Conservation (phyloP, 2,329 filamentous ascomycete species). For the Rutstroemia sp. region DNA sequence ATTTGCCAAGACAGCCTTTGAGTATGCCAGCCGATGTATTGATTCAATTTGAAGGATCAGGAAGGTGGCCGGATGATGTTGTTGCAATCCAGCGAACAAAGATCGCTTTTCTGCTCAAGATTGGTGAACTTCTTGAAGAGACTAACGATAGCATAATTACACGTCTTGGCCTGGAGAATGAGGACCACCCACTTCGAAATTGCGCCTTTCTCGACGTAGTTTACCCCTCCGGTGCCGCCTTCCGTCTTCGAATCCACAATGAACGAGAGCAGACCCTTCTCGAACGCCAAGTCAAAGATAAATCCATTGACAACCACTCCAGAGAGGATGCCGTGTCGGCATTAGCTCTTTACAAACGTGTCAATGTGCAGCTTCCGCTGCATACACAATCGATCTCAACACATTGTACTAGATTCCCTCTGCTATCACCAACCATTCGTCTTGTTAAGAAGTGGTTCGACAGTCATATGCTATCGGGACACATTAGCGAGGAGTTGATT, state of each 20-base stretch:
- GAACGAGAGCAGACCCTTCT: conserved; percentile 79
- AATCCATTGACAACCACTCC: conserved; percentile 53
- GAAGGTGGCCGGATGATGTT: conserved; percentile 88
- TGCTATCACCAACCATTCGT: conserved; percentile 75
- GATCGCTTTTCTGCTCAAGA: conserved; percentile 71
- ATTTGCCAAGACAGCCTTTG: conserved; percentile 32
- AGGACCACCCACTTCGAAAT: conserved; percentile 61
- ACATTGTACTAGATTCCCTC: conserved; percentile 70
- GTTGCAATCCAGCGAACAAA: conserved; percentile 90
- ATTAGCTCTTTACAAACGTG: conserved; percentile 62
- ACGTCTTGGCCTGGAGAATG: conserved; percentile 75
- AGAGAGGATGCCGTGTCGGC: conserved; percentile 64
- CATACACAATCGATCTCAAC: conserved; percentile 77
- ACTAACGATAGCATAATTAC: conserved; percentile 53
- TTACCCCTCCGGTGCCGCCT: conserved; percentile 63
- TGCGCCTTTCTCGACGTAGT: conserved; percentile 75
- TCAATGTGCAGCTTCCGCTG: conserved; percentile 64
- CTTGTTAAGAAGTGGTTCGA: conserved; percentile 87
- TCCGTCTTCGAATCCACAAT: conserved; percentile 81
- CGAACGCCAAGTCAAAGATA: conserved; percentile 71
- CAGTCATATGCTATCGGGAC: conserved; percentile 67
- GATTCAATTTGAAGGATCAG: conserved; percentile 88
- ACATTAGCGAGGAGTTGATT: conserved; percentile 73
- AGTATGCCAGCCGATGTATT: conserved; percentile 65
- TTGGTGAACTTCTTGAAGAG: conserved; percentile 57